phyloP scores from a whole-genome alignment of 2,329 filamentous ascomycete genomes.

The Penicillium sclerotigenum region DNA sequence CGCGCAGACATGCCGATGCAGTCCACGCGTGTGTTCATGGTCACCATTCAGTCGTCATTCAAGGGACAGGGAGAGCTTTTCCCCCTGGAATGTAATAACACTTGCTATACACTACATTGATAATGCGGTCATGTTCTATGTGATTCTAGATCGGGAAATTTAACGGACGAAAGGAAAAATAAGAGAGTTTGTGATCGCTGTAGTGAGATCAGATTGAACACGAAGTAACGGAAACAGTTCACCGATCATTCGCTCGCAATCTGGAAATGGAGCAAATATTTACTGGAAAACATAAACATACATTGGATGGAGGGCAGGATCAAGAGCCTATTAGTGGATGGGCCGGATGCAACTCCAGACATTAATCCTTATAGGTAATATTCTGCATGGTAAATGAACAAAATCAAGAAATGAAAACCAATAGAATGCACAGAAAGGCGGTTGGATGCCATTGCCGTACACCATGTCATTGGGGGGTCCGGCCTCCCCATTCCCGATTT shows the following conservation, averaged over 20 bases:
- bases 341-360: background rate
- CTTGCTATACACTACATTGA: background rate
- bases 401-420: background rate
- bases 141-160: background rate
- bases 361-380: background rate
- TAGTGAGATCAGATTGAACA: too few relatives aligned
- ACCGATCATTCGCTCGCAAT: background rate
- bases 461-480: background rate
- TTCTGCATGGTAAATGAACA: background rate
- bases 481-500: background rate
- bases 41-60: background rate
- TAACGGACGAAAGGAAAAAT: background rate
- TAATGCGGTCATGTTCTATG: background rate
- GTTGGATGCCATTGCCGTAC: background rate
- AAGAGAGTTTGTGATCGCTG: background rate
- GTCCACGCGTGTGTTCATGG: background rate
- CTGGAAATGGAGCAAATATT: background rate
- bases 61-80: background rate
- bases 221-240: background rate
- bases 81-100: slow-evolving; percentile 11
- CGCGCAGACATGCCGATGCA: slow-evolving; percentile 12
- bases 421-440: background rate
- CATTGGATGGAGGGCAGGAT: background rate
- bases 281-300: background rate
- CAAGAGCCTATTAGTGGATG: background rate